Base-by-base conservation (phyloP, 768 basidiomycete genomes). In the Amanita phalloides region DNA sequence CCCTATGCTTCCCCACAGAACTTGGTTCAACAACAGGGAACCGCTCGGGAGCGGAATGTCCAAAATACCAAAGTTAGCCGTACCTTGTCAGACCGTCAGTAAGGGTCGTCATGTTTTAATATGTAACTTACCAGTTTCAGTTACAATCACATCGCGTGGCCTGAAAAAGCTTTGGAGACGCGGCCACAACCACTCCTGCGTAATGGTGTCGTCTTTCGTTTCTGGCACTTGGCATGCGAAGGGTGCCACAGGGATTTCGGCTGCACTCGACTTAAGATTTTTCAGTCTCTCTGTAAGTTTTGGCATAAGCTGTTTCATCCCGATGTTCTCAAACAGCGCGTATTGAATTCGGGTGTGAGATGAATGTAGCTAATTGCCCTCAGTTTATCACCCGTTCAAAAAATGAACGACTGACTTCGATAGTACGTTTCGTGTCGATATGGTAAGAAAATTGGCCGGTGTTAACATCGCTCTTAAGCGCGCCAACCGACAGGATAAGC, bases 1-100 rank as follows among this genome's bases (percentile, higher is more conserved):
- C 0, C 94, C 94, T 57, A 97, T 96, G 53, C 84, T 85, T 46
- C 94, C 93, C 84, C 88, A 96, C 4, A 96, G 68, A 47, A 95
- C 80, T 66, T 93, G 90, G 54, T 75, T 79, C 36, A 90, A 54
- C 53, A 84, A 79, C 4, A 81, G 64, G 0, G 82, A 69, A 42
- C 79, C 73, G n/a, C 78, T 72, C 0, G 94, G 94, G 9, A 95
- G 67, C 1, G 83, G 81, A 28, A 90, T 75, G 54, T 90, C 89
- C 37, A 92, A 63, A 44, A 95, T 77, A 42, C 93, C 94, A 62
- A 95, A 96, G 55, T 73, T 84, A 10, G 88, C 81, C 0, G 90
- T 93, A 3, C 85, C 80, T 77, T 43, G 38, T 3, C 3, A 38
- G 6, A 32, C n/a, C 10, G 0, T 32, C 49, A 10, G 9, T 3